Conservation (phyloP, 495 filamentous ascomycete species). For the Penicillium coprophilum region DNA sequence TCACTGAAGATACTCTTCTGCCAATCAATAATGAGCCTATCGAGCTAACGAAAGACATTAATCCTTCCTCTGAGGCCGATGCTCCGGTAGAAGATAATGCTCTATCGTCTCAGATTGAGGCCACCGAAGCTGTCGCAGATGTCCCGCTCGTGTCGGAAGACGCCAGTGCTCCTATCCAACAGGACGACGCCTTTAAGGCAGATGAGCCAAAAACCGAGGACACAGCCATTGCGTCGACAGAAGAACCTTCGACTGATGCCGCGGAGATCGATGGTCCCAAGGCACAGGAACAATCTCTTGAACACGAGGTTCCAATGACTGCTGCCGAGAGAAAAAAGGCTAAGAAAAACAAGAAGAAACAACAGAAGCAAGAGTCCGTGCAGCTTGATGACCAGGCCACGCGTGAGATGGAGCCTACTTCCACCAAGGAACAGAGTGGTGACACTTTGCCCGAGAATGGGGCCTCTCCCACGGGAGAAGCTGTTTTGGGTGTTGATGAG, state of each 20-base stretch:
- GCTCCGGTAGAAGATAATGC: neutral
- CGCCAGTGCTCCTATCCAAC: neutral
- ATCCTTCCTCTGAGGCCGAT: slow-evolving; percentile 2
- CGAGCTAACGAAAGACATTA: neutral
- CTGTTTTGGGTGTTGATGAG: neutral
- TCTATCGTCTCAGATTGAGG: neutral
- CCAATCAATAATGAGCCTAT: slow-evolving; percentile 4
- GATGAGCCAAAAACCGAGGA: slow-evolving; percentile 1
- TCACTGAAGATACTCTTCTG: neutral
- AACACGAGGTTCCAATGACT: slow-evolving; percentile 7
- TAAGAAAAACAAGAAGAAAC: slow-evolving; percentile 18
- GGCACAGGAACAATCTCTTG: slow-evolving; percentile 4
- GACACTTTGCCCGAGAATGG: slow-evolving; percentile 3
- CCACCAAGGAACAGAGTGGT: slow-evolving; percentile 17
- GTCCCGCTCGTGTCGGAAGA: slow-evolving; percentile 4
- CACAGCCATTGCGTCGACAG: neutral
- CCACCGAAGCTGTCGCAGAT: neutral
- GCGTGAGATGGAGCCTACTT: slow-evolving; percentile 13
- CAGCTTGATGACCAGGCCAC: slow-evolving; percentile 11
- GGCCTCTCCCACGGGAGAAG: neutral
- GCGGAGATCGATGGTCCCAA: neutral
- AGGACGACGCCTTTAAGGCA: neutral
- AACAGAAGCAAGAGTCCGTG: slow-evolving; percentile 16
- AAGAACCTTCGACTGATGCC: neutral
- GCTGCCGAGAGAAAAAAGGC: slow-evolving; percentile 15